Base-by-base conservation (phyloP, 345 rosid species). In the Laguncularia racemosa region DNA sequence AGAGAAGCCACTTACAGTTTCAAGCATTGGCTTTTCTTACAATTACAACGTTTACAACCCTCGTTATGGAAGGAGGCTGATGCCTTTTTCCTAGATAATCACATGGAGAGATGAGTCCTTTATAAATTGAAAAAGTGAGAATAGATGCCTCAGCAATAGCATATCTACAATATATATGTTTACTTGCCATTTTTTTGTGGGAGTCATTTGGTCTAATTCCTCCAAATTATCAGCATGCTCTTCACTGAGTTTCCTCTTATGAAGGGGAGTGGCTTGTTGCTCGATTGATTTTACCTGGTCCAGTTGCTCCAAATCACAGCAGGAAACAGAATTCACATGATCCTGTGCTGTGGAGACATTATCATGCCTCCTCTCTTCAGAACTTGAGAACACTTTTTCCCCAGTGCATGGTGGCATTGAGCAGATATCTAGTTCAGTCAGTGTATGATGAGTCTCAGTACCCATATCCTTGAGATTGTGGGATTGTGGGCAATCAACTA, bases 1-100 rank as follows among this genome's bases (percentile, higher is more conserved):
- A 14, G 20, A 66, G n/a, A n/a, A 74, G 56, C 57, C 55, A 54
- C 90, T 72, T 68, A 84, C 88, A 78, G 78, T 65, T 81, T 84
- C 71, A 84, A 74, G 77, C 88, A 82, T 66, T 75, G 72, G 28
- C 69, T 61, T 77, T 67, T 82, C 79, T 75, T 84, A 67, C 83
- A 81, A 48, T 71, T 84, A 74, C 86, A 81, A 54, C 69, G 78
- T 61, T 79, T 84, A 78, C 83, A 79, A 57, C 77, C 81, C 53
- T 71, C 85, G 56, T 57, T 67, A 33, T 61, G 72, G 43, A 28
- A 45, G 52, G 47, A 51, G 49, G 60, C 50, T 16, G 70, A 71
- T 57, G 64, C 44, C 68, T 77, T 81, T 74, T 70, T 79, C 78
- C 85, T 76, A 65, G 21, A 58, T 57, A 53, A 59, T 33, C 40